These are phyloP conservation scores for Lentinus polychrous DNA, from an alignment of 1,284 basidiomycete species.

Conservation along the genomic window DNA sequence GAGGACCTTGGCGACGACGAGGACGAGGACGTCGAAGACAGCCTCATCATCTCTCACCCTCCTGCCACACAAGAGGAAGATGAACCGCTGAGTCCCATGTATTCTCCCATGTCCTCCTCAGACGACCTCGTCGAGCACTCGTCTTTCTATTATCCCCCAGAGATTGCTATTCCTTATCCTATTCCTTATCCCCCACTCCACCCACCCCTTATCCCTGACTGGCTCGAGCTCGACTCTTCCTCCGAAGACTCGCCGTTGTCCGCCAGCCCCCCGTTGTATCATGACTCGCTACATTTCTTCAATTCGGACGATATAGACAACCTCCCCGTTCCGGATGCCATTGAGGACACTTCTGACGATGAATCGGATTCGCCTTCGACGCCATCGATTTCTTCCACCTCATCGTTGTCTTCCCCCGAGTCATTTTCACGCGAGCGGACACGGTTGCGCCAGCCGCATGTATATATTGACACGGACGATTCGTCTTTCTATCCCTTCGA, in stretches of 20 bases:
- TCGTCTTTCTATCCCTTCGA: slow-evolving; percentile 57
- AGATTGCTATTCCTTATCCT: slow-evolving; percentile 50
- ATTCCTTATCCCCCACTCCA: slow-evolving; percentile 61
- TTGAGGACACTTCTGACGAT: slow-evolving; percentile 77
- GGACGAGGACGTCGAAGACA: slow-evolving; percentile 37
- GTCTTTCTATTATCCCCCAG: slow-evolving; percentile 36
- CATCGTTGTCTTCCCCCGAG: slow-evolving; percentile 33
- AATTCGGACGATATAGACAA: slow-evolving; percentile 58
- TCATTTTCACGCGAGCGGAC: slow-evolving; percentile 45
- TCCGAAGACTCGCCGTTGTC: slow-evolving; percentile 31
- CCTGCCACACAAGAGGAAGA: slow-evolving; percentile 45
- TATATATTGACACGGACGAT: slow-evolving; percentile 55
- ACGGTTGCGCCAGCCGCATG: slow-evolving; percentile 41
- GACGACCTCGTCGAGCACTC: slow-evolving; percentile 57
- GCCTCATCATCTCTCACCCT: slow-evolving; percentile 36
- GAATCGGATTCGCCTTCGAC: slow-evolving; percentile 66
- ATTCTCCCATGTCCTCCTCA: slow-evolving; percentile 64
- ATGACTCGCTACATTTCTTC: slow-evolving; percentile 54
- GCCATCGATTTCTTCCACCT: slow-evolving; percentile 33
- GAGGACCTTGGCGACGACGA: slow-evolving; percentile 62
- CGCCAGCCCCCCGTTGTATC: slow-evolving; percentile 34
- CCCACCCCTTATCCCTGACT: slow-evolving; percentile 43
- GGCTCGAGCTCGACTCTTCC: slow-evolving; percentile 33
- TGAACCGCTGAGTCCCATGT: slow-evolving; percentile 44
- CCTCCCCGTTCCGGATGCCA: slow-evolving; percentile 64